A percentile compares a stretch with the other conserved stretches of the same genome.
phyloP scores from a whole-genome alignment of 1,139 yeast species.

The Pichia sp. region DNA sequence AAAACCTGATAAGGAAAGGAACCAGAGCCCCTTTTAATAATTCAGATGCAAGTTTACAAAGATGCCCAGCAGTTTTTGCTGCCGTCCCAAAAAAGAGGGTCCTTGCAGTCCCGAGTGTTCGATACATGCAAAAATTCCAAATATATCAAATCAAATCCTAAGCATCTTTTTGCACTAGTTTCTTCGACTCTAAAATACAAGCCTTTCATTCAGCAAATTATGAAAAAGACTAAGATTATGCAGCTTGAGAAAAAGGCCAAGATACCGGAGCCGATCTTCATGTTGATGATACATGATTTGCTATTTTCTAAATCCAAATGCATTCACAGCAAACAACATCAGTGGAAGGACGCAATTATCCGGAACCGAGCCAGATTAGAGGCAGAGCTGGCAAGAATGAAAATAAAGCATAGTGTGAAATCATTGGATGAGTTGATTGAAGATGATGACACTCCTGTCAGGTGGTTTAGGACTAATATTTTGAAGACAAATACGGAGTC shows the following conservation, averaged over 20 bases:
- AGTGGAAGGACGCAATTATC: slow-evolving; percentile 75
- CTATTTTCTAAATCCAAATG: slow-evolving; percentile 72
- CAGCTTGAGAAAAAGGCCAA: slow-evolving; percentile 43
- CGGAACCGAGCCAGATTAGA: slow-evolving; percentile 73
- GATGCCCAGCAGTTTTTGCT: slow-evolving; percentile 52
- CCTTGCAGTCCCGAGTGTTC: slow-evolving; percentile 67
- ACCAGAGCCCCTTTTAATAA: not conserved
- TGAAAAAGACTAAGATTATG: slow-evolving; percentile 60
- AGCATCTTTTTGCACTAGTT: slow-evolving; percentile 80
- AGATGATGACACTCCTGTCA: slow-evolving; percentile 70
- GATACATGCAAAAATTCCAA: slow-evolving; percentile 44
- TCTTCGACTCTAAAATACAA: slow-evolving; percentile 70
- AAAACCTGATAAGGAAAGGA: not conserved
- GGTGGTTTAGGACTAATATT: slow-evolving; percentile 83
- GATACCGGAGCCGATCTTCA: slow-evolving; percentile 45
- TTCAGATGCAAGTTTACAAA: slow-evolving; percentile 57
- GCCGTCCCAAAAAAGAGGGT: slow-evolving; percentile 44
- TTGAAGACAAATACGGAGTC: slow-evolving; percentile 43
- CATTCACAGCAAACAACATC: slow-evolving; percentile 85
- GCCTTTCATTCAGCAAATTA: slow-evolving; percentile 54
- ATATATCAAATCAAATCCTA: slow-evolving; percentile 55
- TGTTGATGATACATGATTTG: slow-evolving; percentile 75
- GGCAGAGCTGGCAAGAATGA: slow-evolving; percentile 77
- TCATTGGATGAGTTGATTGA: slow-evolving; percentile 45
- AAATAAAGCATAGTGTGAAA: slow-evolving; percentile 59